phyloP scores from a whole-genome alignment of 2,329 filamentous ascomycete genomes.

The Pezicula neosporulosa region DNA sequence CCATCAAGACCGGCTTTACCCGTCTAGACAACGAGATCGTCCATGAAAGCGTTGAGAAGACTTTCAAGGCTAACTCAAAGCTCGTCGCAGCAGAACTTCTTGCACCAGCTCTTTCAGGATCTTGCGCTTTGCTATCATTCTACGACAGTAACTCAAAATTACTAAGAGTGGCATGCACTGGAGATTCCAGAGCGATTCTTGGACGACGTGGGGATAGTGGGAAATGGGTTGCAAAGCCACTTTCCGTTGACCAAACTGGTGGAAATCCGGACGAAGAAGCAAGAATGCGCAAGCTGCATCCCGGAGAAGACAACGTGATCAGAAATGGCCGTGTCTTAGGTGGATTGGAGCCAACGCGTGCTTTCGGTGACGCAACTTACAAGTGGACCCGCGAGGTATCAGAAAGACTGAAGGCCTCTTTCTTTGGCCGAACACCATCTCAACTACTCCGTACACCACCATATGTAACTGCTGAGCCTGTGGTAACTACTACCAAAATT shows the following conservation, averaged over 20 bases:
- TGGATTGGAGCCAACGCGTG: constrained; percentile 85
- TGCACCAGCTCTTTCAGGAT: constrained; percentile 92
- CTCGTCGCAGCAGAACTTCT: constrained; percentile 87
- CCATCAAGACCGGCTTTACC: constrained; percentile 89
- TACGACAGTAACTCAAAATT: constrained; percentile 87
- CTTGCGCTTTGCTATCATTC: constrained; percentile 92
- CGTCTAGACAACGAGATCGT: constrained; percentile 92
- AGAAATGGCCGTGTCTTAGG: constrained; percentile 88
- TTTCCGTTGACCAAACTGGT: constrained; percentile 93
- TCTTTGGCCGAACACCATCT: constrained; percentile 81
- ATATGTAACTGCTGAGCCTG: constrained; percentile 94
- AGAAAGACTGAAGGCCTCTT: constrained; percentile 75
- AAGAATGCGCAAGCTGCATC: constrained; percentile 81
- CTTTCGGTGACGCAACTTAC: constrained; percentile 95
- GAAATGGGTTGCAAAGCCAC: constrained; percentile 87
- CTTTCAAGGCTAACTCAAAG: constrained; percentile 85
- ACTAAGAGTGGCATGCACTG: constrained; percentile 90
- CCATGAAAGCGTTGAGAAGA: constrained; percentile 86
- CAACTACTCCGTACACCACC: constrained; percentile 83
- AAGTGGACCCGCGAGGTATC: constrained; percentile 91
- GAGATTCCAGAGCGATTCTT: constrained; percentile 92
- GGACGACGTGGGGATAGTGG: constrained; percentile 74
- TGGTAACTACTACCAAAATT: constrained; percentile 90
- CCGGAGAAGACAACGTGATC: constrained; percentile 83
- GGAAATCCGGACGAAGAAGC: constrained; percentile 80